Base-by-base conservation (phyloP, 768 basidiomycete genomes). In the Lentinula lateritia region DNA sequence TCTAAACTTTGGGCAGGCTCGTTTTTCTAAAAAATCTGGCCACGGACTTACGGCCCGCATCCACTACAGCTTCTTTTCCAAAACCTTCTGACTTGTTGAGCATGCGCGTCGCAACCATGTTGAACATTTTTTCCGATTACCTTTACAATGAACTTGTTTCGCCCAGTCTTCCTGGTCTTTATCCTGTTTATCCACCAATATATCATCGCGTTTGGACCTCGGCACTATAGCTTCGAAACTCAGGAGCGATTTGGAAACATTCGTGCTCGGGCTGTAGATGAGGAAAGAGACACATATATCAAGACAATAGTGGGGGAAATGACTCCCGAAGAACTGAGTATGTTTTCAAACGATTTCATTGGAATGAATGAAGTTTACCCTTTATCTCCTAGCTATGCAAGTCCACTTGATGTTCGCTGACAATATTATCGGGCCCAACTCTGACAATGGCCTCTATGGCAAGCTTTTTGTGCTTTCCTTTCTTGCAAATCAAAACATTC, bases 391-490 rank as follows among this genome's bases (percentile, higher is more conserved):
- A 65, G 64, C 50, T 16, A 65, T 63, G 62, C 64, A 65, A 23
- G 15, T 65, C 10, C 62, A 65, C 45, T 23, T 65, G 38, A 65
- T 63, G 64, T 65, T 62, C 20, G 58, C 58, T 3, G 62, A 65
- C 23, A 62, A 62, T 52, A 55, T 65, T 12, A 36, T 65, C 20
- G 64, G 64, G 7, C 64, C 64, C 20, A 32, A 54, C n/a, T 65
- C 64, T 5, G 45, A 62, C 28, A 65, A 65, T 45, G 52, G 23
- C 3, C 60, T 62, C 35, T 65, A 60, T 16, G 50, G 61, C 46
- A 20, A 38, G 62, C 50, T n/a, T 46, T 36, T 7, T 12, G 15
- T 4, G 16, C 8, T 2, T 6, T 35, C 15, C 35, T 9, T 20
- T 42, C 18, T 9, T 18, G 32, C 23, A 16, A 54, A 20, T 34